phyloP scores from a whole-genome alignment of 345 rosid species.

The Angophora floribunda region DNA sequence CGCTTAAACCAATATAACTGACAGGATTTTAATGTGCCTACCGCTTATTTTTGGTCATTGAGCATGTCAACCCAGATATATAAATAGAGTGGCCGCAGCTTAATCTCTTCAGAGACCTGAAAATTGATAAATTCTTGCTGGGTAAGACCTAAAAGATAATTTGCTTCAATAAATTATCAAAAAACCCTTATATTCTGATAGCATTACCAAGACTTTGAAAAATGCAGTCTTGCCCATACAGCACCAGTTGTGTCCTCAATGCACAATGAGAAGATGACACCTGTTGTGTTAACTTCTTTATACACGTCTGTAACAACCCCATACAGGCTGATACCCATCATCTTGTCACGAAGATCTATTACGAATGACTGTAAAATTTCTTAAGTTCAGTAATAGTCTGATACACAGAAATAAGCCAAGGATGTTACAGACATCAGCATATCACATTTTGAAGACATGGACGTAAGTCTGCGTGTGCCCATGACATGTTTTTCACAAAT shows the following conservation, averaged over 20 bases:
- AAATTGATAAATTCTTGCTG: background rate
- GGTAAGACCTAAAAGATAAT: background rate
- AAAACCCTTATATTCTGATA: background rate
- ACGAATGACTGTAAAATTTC: constrained; percentile 48
- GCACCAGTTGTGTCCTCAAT: constrained; percentile 70
- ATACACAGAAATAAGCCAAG: background rate
- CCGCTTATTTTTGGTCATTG: constrained; percentile 33
- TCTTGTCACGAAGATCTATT: constrained; percentile 63
- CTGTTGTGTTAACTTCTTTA: constrained; percentile 29
- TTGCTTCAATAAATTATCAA: background rate
- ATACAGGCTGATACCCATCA: constrained; percentile 77
- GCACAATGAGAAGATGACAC: constrained; percentile 47
- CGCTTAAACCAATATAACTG: background rate
- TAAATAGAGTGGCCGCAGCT: constrained; percentile 62
- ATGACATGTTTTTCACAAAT: background rate
- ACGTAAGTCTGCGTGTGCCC: background rate
- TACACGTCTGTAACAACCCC: constrained; percentile 50
- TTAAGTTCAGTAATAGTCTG: background rate
- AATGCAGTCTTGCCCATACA: constrained; percentile 70
- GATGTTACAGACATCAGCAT: background rate
- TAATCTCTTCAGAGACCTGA: constrained; percentile 85
- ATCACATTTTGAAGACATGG: background rate
- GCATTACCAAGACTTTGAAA: constrained; percentile 55
- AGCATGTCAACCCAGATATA: constrained; percentile 78
- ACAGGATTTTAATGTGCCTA: constrained; percentile 11